Evolutionary conservation across 768 basidiomycete genomes (phyloP), one percentile per base, ranked within the genome.

Genomic region (Russula lepida): DNA sequence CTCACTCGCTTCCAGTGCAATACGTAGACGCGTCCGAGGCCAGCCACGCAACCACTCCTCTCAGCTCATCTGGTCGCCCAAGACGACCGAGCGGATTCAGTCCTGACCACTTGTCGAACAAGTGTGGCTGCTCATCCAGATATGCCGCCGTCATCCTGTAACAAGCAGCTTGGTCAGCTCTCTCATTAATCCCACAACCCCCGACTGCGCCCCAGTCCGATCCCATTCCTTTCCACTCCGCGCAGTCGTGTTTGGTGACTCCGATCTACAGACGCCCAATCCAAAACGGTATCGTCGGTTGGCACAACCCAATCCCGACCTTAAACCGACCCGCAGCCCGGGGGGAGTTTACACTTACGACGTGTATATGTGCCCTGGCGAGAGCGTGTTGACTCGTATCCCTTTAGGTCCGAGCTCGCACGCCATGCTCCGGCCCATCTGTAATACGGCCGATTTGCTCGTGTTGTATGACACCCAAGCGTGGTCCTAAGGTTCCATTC

Each of bases 1-100:
- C 86, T 56, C 67, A 89, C 87, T 89, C 88, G 85, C 87, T 88
- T 1, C 88, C 87, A 0, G 89, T 90, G 68, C 86, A 88, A 69
- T 85, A 90, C 32, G 81, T 86, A 4, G 85, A 86, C 50, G 88
- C 87, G 60, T 89, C 86, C 64, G 82, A 83, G 28, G 87, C 84
- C 9, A 90, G 73, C 88, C 88, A 90, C 0, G 80, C 73, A 49
- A 82, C 75, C 0, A 88, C 86, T 0, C 89, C 88, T 1, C 88
- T 77, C 68, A 89, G 67, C 71, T 91, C 88, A 67, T 89, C 86
- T 0, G 84, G 80, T 9, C 84, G 74, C 5, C 88, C 88, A 33
- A 91, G 77, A 7, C 89, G 79, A 1, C 84, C 84, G 65, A 89
- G 73, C 1, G 88, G 89, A 67, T 88, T 89, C 71, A 82, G 64